Evolutionary conservation across 1,284 basidiomycete genomes (phyloP), one percentile per base, ranked within the genome.

Genomic region (Ceratobasidium sp.): DNA sequence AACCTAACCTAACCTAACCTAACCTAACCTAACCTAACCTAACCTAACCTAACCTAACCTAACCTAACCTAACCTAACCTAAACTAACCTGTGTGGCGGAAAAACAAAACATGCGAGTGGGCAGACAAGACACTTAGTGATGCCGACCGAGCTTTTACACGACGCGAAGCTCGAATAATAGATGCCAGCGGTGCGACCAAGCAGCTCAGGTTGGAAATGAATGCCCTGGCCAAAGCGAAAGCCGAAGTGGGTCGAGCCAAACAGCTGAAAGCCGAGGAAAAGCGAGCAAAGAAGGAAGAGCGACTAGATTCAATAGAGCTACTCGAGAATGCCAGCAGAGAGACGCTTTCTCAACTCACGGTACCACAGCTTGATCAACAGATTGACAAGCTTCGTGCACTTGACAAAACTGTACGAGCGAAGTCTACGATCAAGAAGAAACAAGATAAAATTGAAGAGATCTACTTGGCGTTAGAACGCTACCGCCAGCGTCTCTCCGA

Each of bases 311-410:
- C 3, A 9, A 58, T 72, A 46, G 12, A 58, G 15, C 33, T 72
- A 12, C 18, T 42, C 6, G 15, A 60, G n/a, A 23, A 61, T 44
- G 39, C 70, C 3, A 60, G 4, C 13, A 15, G 20, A 18, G 40
- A 60, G 5, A n/a, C 60, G 28, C 70, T 72, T 2, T 4, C 2
- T 3, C 56, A 42, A 28, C 53, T 72, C n/a, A 44, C 26, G 55
- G 70, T 72, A 2, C 39, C 1, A 4, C 28, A 58, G 13, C 44
- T 72, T 1, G 56, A 72, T 23, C 4, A 44, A 23, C 70, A 72
- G 40, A 72, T 72, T 56, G 55, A 72, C 40, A 72, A 72, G 39
- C 70, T 72, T 7, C 49, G 68, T 10, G 49, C 13, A 51, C 26
- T 39, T 13, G 49, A 51, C 49, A 53, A 61, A 18, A 15, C 26